A percentile compares a stretch with the other conserved stretches of the same genome.
Evolutionary conservation across 192 early-diverging fungal species (phyloP).

Genomic region (Mycoemilia scoparia): DNA sequence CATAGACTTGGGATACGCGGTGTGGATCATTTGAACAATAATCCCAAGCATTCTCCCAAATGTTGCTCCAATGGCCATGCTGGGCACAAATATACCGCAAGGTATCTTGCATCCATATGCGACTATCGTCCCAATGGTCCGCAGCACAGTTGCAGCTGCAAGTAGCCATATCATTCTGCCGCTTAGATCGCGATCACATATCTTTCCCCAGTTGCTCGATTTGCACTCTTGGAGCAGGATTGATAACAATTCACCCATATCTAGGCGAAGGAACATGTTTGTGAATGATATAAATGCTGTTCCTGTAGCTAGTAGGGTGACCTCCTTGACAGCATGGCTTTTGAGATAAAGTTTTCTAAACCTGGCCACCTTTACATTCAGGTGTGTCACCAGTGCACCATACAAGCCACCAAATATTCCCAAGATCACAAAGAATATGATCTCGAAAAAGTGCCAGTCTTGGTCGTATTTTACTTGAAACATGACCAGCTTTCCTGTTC

Average conservation of each 20-base stretch:
- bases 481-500: slow-evolving; percentile 91
- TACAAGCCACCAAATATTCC: slow-evolving; percentile 72
- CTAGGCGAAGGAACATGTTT: slow-evolving; percentile 61
- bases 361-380: slow-evolving; percentile 47
- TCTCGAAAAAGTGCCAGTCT: slow-evolving; percentile 90
- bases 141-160: slow-evolving; percentile 34
- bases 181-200: slow-evolving; percentile 29
- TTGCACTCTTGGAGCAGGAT: slow-evolving; percentile 56
- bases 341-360: slow-evolving; percentile 51
- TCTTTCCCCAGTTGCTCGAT: slow-evolving; percentile 38
- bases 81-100: slow-evolving; percentile 85
- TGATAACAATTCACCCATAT: slow-evolving; percentile 71
- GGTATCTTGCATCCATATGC: slow-evolving; percentile 61
- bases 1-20: slow-evolving; percentile 36
- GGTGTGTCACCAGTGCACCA: slow-evolving; percentile 56
- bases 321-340: slow-evolving; percentile 47
- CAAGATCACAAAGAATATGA: slow-evolving; percentile 58
- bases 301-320: slow-evolving; percentile 36
- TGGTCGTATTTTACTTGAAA: slow-evolving; percentile 87
- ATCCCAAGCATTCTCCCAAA: slow-evolving; percentile 84
- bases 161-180: slow-evolving; percentile 27
- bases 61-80: slow-evolving; percentile 83
- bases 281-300: slow-evolving; percentile 49
- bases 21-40: slow-evolving; percentile 47
- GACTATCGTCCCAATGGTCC: slow-evolving; percentile 31